These are phyloP conservation scores for Phalaenopsis equestris DNA, from an alignment of 106 monocot species.

Conservation along the genomic window DNA sequence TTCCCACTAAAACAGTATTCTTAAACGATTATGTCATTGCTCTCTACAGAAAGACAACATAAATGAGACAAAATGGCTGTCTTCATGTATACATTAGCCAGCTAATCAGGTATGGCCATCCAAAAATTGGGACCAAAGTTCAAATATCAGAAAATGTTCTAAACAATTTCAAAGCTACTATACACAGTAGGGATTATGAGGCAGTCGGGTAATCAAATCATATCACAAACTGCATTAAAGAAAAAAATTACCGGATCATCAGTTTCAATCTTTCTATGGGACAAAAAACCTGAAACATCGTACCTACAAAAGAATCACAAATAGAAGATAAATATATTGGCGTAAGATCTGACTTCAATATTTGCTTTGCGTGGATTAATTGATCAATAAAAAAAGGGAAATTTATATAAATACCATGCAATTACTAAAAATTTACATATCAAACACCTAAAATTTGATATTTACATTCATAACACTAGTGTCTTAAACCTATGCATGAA, in stretches of 20 bases:
- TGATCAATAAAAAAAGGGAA: not conserved
- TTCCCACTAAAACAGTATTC: not conserved
- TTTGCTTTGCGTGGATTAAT: not conserved
- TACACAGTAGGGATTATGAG: not conserved
- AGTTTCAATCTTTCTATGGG: constrained; percentile 72
- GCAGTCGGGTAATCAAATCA: not conserved
- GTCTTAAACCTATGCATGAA: too few relatives aligned
- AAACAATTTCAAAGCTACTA: not conserved
- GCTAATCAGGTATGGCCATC: not conserved
- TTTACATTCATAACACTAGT: too few relatives aligned
- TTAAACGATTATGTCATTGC: not conserved
- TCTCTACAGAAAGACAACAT: not conserved
- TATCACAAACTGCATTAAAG: not conserved
- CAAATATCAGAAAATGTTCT: not conserved
- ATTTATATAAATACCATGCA: too few relatives aligned
- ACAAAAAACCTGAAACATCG: constrained; percentile 83
- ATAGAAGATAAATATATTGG: not conserved
- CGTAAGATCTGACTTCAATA: not conserved
- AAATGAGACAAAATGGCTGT: not conserved
- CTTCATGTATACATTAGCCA: not conserved
- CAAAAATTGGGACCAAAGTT: not conserved
- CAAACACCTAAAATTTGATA: too few relatives aligned
- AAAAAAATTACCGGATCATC: constrained; percentile 67
- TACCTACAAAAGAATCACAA: constrained; percentile 48
- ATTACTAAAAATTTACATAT: too few relatives aligned